Conservation (phyloP, 169 alveolate species). For the Babesia bovis region DNA sequence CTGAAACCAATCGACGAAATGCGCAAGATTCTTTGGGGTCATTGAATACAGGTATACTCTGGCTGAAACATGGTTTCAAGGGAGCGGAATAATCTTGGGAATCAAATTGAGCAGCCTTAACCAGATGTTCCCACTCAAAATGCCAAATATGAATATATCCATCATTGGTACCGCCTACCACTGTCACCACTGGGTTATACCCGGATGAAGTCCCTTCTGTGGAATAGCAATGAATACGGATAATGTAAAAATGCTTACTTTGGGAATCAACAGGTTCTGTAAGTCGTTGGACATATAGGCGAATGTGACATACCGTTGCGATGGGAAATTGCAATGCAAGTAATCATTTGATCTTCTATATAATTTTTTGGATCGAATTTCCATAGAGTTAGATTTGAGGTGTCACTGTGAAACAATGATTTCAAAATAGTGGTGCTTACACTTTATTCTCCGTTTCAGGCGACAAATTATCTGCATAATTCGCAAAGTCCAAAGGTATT, state of each 20-base stretch:
- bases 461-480: no score
- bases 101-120: neutral
- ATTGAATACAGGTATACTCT: conserved; percentile 5
- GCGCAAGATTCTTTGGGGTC: neutral
- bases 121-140: conserved; percentile 17
- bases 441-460: no score
- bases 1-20: neutral
- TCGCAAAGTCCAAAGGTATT: neutral
- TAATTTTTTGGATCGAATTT: neutral
- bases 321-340: conserved; percentile 2
- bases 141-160: conserved; percentile 43
- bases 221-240: no score
- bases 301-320: conserved; percentile 19
- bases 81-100: neutral
- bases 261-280: no score
- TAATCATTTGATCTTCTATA: neutral
- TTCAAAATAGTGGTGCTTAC: no score
- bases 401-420: no score
- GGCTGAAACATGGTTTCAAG: conserved; percentile 4
- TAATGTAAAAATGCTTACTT: neutral
- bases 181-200: neutral
- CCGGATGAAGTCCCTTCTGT: neutral
- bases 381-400: no score
- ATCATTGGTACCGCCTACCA: conserved; percentile 53
- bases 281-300: no score